phyloP scores from a whole-genome alignment of 495 filamentous ascomycete genomes.

The Penicillium maclennaniae region DNA sequence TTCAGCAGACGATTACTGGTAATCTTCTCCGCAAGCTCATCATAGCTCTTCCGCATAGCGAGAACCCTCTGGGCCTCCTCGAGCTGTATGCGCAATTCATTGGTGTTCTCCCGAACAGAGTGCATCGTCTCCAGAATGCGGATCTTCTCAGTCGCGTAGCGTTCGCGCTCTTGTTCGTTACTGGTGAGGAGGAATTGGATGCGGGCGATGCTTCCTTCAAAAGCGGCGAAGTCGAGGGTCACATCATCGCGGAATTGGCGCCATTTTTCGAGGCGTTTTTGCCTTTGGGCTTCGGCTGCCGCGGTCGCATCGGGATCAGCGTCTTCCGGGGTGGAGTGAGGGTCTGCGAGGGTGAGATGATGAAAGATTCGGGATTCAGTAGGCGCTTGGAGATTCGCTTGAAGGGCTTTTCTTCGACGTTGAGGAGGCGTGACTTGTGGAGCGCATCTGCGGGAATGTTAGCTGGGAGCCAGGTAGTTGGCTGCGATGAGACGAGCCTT shows the following conservation, averaged over 20 bases:
- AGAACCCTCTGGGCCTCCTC: conserved; percentile 71
- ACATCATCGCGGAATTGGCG: conserved; percentile 73
- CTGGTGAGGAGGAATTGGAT: conserved; percentile 82
- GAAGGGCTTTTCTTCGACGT: conserved; percentile 90
- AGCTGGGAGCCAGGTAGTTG: conserved; percentile 14
- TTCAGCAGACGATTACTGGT: conserved; percentile 73
- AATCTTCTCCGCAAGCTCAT: conserved; percentile 81
- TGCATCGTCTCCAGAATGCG: conserved; percentile 73
- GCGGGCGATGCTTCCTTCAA: conserved; percentile 81
- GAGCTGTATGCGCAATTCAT: conserved; percentile 64
- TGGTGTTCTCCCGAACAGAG: conserved; percentile 70
- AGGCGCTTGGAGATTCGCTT: conserved; percentile 83
- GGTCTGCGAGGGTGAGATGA: conserved; percentile 51
- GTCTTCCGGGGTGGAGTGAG: conserved; percentile 70
- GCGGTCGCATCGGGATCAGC: conserved; percentile 38
- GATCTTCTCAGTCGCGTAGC: conserved; percentile 76
- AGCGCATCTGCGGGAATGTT: conserved; percentile 59
- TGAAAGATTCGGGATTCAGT: conserved; percentile 58
- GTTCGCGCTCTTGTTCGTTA: conserved; percentile 78
- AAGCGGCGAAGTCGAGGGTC: conserved; percentile 82
- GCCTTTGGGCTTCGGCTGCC: conserved; percentile 33
- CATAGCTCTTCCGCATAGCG: conserved; percentile 79
- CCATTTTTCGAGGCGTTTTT: conserved; percentile 52
- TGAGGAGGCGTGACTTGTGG: conserved; percentile 84
- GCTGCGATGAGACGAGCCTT: conserved; percentile 36